Percentiles rank a stretch among this genome's conserved stretches.
Conservation (phyloP, 2,329 filamentous ascomycete genomes). For the Diaporthe batatas region DNA sequence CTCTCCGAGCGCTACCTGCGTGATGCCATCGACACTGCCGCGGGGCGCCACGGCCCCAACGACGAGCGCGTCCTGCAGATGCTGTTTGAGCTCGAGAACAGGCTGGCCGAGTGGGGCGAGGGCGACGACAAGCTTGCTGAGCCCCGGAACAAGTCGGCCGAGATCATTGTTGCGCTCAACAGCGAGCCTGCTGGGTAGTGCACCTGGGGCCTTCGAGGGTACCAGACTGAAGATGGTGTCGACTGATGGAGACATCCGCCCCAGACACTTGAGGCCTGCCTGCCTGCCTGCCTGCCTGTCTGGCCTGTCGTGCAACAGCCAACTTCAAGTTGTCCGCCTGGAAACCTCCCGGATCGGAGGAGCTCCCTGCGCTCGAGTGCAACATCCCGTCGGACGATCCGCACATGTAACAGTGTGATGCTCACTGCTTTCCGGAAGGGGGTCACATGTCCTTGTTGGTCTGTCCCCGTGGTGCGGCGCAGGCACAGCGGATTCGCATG, state of each 20-base stretch:
- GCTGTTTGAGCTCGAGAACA: slow-evolving; percentile 36
- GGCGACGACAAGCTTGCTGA: slow-evolving; percentile 30
- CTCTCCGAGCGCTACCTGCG: slow-evolving; percentile 31
- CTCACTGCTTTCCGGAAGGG: neutral
- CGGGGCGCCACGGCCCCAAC: slow-evolving; percentile 4
- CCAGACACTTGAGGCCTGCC: neutral
- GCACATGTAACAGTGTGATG: no score
- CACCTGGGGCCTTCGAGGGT: fast-evolving
- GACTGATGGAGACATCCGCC: neutral
- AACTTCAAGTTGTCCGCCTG: neutral
- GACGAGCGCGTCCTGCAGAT: slow-evolving; percentile 23
- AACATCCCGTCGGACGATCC: neutral
- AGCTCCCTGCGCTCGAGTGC: neutral
- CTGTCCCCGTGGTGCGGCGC: no score
- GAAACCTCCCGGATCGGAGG: neutral
- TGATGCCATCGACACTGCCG: slow-evolving; percentile 24
- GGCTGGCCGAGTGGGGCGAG: slow-evolving; percentile 38
- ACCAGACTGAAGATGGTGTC: neutral
- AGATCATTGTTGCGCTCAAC: slow-evolving; percentile 22
- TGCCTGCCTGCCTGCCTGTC: no score
- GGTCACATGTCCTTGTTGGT: neutral
- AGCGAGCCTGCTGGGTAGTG: slow-evolving; percentile 13
- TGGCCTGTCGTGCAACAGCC: no score
- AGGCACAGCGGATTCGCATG: neutral
- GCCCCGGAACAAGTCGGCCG: neutral